A percentile compares a stretch with the other conserved stretches of the same genome.
phyloP scores from a whole-genome alignment of 305 asterid species.

The Solanum aculeatissimum region DNA sequence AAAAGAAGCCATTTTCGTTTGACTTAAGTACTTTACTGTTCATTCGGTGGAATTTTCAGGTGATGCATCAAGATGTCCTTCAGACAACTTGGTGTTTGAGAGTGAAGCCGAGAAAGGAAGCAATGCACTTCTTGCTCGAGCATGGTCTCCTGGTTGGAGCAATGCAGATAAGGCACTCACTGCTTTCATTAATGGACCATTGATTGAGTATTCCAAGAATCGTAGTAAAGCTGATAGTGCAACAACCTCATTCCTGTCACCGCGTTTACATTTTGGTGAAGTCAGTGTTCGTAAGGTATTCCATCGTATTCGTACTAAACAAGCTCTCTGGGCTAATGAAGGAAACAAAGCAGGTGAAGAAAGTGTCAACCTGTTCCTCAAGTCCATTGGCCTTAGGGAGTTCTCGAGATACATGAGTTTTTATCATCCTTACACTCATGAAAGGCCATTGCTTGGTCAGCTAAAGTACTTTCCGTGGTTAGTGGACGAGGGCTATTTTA shows the following conservation, averaged over 20 bases:
- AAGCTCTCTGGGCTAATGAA: constrained; percentile 83
- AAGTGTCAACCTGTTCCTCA: constrained; percentile 80
- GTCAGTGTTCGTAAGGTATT: constrained; percentile 81
- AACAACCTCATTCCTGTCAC: constrained; percentile 91
- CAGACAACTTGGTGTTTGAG: constrained; percentile 56
- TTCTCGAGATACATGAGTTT: constrained; percentile 88
- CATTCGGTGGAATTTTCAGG: constrained; percentile 19
- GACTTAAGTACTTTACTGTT: neutral
- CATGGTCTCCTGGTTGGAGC: constrained; percentile 99
- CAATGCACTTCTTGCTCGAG: constrained; percentile 89
- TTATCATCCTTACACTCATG: constrained; percentile 87
- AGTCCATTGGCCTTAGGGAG: constrained; percentile 87
- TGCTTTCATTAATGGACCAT: constrained; percentile 66
- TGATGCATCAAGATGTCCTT: constrained; percentile 47
- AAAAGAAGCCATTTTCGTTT: neutral
- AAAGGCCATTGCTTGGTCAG: constrained; percentile 80
- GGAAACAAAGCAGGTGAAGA: constrained; percentile 85
- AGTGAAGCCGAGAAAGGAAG: constrained; percentile 84
- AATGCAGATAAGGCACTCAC: constrained; percentile 77
- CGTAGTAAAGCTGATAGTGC: constrained; percentile 83
- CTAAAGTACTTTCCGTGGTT: constrained; percentile 82
- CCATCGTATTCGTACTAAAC: constrained; percentile 72
- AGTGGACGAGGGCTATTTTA: constrained; percentile 69
- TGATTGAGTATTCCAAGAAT: constrained; percentile 71
- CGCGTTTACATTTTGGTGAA: constrained; percentile 85